phyloP scores from a whole-genome alignment of 179 eudicot genomes.

The Beta corolliflora region DNA sequence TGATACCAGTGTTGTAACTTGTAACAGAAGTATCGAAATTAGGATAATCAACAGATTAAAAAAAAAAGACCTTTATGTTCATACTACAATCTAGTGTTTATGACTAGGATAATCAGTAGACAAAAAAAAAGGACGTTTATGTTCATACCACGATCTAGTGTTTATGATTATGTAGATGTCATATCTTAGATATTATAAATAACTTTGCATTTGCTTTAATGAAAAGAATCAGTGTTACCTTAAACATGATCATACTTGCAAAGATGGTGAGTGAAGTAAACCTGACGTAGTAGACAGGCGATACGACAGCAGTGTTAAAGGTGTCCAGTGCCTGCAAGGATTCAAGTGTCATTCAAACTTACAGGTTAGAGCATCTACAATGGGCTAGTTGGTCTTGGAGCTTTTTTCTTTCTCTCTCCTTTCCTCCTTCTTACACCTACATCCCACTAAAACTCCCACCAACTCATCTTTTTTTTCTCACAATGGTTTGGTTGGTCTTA shows the following conservation, averaged over 20 bases:
- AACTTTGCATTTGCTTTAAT: background rate
- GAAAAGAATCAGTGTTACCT: slow-evolving; percentile 46
- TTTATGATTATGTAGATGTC: background rate
- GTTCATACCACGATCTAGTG: background rate
- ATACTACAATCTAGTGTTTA: background rate
- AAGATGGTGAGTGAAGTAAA: slow-evolving; percentile 85
- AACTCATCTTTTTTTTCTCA: too few species aligned
- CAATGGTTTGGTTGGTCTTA: too few species aligned
- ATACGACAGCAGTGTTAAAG: slow-evolving; percentile 85
- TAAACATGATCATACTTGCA: slow-evolving; percentile 96
- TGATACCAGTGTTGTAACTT: too few species aligned
- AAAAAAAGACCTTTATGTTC: background rate
- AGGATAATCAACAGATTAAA: background rate
- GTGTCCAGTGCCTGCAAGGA: slow-evolving; percentile 86
- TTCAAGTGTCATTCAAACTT: slow-evolving; percentile 3
- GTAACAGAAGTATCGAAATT: background rate
- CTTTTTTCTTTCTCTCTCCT: too few species aligned
- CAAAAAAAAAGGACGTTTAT: background rate
- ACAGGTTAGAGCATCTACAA: background rate
- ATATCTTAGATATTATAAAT: background rate
- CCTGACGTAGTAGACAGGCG: slow-evolving; percentile 93
- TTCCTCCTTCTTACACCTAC: too few species aligned
- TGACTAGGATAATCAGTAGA: too few species aligned
- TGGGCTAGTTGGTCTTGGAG: too few species aligned
- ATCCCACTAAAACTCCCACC: too few species aligned